Evolutionary conservation across 305 asterid species (phyloP), one percentile per base, ranked within the genome.

Genomic region (Fraxinus baroniana): DNA sequence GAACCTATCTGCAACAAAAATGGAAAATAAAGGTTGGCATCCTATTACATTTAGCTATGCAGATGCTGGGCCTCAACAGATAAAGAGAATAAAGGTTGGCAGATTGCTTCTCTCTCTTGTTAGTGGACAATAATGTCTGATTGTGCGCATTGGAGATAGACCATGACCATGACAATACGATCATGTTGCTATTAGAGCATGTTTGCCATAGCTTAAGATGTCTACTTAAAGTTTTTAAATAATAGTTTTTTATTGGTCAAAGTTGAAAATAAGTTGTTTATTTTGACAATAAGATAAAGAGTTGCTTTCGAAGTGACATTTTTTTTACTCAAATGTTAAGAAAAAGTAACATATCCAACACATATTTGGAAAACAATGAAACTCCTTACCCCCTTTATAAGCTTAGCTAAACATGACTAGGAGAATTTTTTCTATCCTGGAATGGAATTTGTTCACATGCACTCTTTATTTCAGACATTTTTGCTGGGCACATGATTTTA

Each of bases 11-110:
- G 78, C 72, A 17, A 71, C 90, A 71, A 93, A 85, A 46, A 85
- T 86, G 81, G 97, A 94, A 73, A 83, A 81, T 8, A 91, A 88
- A 33, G 93, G 92, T 81, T 97, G 98, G 98, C 99, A 97, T 88
- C 98, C 99, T 81, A 84, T 88, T 46, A 91, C 92, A 70, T 97
- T 89, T 85, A 88, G 83, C 81, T 91, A 91, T 80, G 90, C 94
- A 7, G 89, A 90, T 89, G 89, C 96, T 32, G 90, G 91, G 37
- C 92, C 95, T 72, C 90, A 88, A 87, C 91, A 90, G 76, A 92
- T 97, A 60, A 87, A 91, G 74, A 87, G 49, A 89, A 97, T 97
- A 87, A 93, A 84, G 97, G 99, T 93, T 64, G 32, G 83, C 81
- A 46, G 36, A 75, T 7, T 76, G 64, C 35, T 3, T 32, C 24